Evolutionary conservation across 352 stramenopile species (phyloP).

Genomic region (Phytopythium ostracodes): DNA sequence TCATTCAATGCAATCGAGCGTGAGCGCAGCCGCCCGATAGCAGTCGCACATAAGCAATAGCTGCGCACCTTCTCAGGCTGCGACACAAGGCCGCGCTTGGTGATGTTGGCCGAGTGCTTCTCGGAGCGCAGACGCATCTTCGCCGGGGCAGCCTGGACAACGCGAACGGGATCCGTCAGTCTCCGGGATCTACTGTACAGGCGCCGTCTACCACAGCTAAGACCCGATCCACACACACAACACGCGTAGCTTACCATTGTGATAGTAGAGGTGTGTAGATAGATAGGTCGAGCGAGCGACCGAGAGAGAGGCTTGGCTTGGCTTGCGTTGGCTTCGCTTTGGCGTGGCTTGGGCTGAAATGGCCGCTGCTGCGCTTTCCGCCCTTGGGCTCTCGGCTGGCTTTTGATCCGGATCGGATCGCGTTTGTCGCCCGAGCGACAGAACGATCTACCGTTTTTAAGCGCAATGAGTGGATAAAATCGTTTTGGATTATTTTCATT

Average conservation of each 20-base stretch:
- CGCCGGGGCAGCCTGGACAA: slow-evolving; percentile 49
- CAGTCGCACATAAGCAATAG: background rate
- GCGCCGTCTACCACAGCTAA: too few relatives aligned
- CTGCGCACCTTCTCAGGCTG: slow-evolving; percentile 69
- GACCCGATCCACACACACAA: too few relatives aligned
- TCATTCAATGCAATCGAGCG: too few relatives aligned
- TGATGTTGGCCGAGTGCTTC: slow-evolving; percentile 88
- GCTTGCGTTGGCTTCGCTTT: background rate
- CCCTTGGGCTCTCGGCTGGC: background rate
- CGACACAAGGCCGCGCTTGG: slow-evolving; percentile 77
- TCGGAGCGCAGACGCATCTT: slow-evolving; percentile 86
- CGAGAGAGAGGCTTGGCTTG: background rate
- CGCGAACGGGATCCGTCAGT: background rate
- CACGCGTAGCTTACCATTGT: background rate
- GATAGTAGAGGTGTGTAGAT: background rate
- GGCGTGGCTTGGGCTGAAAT: background rate
- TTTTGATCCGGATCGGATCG: background rate
- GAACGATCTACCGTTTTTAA: background rate
- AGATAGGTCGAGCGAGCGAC: background rate
- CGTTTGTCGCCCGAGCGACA: background rate
- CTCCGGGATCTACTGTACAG: too few relatives aligned
- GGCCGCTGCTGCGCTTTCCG: too few relatives aligned
- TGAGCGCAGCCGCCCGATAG: too few relatives aligned
- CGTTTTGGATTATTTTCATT: background rate
- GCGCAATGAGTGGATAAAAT: background rate